Base-by-base conservation (phyloP, 2,329 filamentous ascomycete genomes). In the Teratosphaeriaceae sp. region DNA sequence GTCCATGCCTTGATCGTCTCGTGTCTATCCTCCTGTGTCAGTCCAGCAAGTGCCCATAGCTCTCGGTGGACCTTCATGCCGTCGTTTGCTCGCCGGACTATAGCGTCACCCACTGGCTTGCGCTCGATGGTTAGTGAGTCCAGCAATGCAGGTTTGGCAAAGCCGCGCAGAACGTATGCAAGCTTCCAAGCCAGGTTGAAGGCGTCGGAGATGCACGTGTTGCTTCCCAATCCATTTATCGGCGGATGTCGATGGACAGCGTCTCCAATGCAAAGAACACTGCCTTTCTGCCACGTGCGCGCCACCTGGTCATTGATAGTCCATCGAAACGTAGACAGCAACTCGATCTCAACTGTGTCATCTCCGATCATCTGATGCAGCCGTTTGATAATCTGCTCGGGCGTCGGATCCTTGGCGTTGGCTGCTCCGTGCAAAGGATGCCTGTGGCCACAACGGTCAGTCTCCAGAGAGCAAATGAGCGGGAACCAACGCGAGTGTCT, bases 181-280 rank as follows among this genome's bases (percentile, higher is more conserved):
- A 65, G 33, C 42, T 65, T 65, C 62, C 61, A 65, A 3, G 60
- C 54, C 2, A 66, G 53, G 38, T 65, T 66, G 49, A 55, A 59
- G 8, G 61, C 57, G 38, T 65, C 63, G 23, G 53, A 49, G 15
- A 65, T 57, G 41, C 58, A 78, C 0, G 76, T 79, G 51, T 79
- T 80, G 19, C 67, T 72, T 1, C 76, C 76, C 0, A 79, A 66
- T 0, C 75, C 77, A 52, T 77, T 74, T 11, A 71, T 63, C 0
- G 76, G 76, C 1, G 76, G 76, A 53, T 79, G 76, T 1, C 76
- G 67, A 53, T 80, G 76, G 1, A 73, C 73, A 0, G 76, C 73
- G 47, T 80, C 76, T 5, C 77, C 76, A 6, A 78, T 61, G 45
- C 74, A 76, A 55, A 75, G 69, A 56, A 72, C 60, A 26, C 68